Evolutionary conservation across 2,329 filamentous ascomycete species (phyloP), one percentile per base, ranked within the genome.

Genomic region (Chalara sp.): DNA sequence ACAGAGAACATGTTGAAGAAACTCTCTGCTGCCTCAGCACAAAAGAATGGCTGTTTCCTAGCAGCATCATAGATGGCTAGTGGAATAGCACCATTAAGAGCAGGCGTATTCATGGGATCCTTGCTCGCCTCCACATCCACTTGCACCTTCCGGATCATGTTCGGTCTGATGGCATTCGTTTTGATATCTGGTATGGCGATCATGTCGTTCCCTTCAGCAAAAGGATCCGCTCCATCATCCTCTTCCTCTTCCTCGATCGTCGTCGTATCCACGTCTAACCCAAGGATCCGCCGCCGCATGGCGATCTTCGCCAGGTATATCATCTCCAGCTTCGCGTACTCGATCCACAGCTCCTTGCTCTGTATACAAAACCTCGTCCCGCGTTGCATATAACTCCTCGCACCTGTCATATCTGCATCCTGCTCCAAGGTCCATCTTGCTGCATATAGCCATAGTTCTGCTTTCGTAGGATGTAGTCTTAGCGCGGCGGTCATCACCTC

Each of bases 261-360:
- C 6, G 67, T 68, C 49, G 71, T 70, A 43, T 68, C 69, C 5
- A 68, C 69, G 56, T 84, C 81, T 51, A 87, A 66, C 4, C 83
- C 84, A 51, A 88, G 65, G 49, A 87, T 80, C 59, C 76, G 77
- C 68, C 84, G 83, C 66, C 89, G 81, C 54, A 81, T 81, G 52
- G 87, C 83, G 63, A 97, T 82, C 70, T 87, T 90, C 47, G 80
- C 82, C 50, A 97, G 76, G 75, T 95, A 97, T 56, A 93, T 85
- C 82, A 96, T 89, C 74, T 99, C 93, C 63, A 92, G 78, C 64
- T 87, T 85, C 6, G 87, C 86, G 65, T 96, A 97, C 70, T 96
- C 89, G 33, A 95, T 66, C 90, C 92, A 99, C 47, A 99, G 68
- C 13, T 75, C 74, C 56, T 76, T 81, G 44, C 86, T 84, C 46